Percentiles rank a stretch among this genome's conserved stretches.
phyloP scores from a whole-genome alignment of 139 green algal genomes.

The Eudorina sp. region DNA sequence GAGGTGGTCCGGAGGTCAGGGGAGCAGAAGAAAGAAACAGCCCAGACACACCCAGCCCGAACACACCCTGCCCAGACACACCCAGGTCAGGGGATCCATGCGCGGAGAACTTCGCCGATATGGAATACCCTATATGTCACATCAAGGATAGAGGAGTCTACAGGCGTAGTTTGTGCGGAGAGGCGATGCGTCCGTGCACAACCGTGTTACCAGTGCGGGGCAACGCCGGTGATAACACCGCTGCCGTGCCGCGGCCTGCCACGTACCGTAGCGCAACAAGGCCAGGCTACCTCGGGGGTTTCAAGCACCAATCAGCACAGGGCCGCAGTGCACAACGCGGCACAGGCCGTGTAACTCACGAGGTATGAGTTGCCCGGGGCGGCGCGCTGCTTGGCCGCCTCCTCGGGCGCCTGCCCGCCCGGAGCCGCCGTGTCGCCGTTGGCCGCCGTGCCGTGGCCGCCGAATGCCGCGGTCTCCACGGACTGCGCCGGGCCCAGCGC shows the following conservation, averaged over 20 bases:
- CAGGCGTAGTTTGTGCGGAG: too few species aligned
- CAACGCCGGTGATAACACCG: too few species aligned
- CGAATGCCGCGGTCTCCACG: neutral
- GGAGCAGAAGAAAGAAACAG: neutral
- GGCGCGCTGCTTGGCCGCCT: neutral
- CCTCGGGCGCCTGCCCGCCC: neutral
- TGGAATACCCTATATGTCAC: neutral
- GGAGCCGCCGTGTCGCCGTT: neutral
- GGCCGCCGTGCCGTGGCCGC: neutral
- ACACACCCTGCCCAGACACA: neutral
- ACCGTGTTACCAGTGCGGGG: neutral
- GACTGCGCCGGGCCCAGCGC: neutral
- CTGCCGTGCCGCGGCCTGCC: too few species aligned
- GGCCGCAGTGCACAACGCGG: too few species aligned
- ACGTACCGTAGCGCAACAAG: too few species aligned
- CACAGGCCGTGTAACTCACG: constrained; percentile 22
- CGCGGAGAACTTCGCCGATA: neutral
- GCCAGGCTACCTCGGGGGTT: too few species aligned
- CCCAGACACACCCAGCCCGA: neutral
- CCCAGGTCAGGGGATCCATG: neutral
- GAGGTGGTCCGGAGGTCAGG: neutral
- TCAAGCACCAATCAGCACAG: too few species aligned
- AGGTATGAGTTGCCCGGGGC: neutral
- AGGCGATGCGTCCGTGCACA: too few species aligned
- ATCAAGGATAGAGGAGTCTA: neutral